Evolutionary conservation across 148 eudicot species (phyloP).

Genomic region (Linanthus parryae): DNA sequence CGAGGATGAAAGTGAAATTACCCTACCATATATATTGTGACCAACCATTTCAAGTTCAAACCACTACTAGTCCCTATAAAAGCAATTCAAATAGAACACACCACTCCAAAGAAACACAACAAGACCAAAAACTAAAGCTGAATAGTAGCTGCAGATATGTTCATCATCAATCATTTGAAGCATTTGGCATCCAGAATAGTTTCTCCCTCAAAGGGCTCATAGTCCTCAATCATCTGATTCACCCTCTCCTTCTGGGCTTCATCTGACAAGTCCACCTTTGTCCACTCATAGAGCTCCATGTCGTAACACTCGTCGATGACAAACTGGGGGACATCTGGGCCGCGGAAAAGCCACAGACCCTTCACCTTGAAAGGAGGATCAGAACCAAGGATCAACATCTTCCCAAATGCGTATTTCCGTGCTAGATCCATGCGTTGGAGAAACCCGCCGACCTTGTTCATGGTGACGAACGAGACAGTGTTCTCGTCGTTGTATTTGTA

Average conservation of each 20-base stretch:
- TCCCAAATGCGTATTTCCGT: not conserved
- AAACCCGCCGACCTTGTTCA: not conserved
- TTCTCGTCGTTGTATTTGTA: slow-evolving; percentile 1
- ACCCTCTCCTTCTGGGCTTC: not conserved
- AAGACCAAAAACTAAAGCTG: slow-evolving; percentile 6
- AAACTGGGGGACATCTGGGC: not conserved
- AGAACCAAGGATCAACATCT: not conserved
- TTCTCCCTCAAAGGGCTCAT: slow-evolving; percentile 6
- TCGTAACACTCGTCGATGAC: not conserved
- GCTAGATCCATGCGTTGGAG: not conserved
- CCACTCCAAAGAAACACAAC: slow-evolving; percentile 4
- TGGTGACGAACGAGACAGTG: not conserved
- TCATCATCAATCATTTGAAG: not conserved
- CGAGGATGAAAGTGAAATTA: too few species aligned
- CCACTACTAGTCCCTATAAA: too few species aligned
- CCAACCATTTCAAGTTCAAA: too few species aligned
- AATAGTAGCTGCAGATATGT: not conserved
- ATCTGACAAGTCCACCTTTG: not conserved
- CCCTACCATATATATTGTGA: too few species aligned
- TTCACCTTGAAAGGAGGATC: not conserved
- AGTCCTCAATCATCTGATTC: not conserved
- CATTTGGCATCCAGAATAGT: slow-evolving; percentile 10
- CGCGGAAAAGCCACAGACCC: not conserved
- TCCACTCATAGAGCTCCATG: not conserved
- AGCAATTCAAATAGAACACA: too few species aligned